Conservation (phyloP, 148 eudicot genomes). For the Rhododendron griersonianum region DNA sequence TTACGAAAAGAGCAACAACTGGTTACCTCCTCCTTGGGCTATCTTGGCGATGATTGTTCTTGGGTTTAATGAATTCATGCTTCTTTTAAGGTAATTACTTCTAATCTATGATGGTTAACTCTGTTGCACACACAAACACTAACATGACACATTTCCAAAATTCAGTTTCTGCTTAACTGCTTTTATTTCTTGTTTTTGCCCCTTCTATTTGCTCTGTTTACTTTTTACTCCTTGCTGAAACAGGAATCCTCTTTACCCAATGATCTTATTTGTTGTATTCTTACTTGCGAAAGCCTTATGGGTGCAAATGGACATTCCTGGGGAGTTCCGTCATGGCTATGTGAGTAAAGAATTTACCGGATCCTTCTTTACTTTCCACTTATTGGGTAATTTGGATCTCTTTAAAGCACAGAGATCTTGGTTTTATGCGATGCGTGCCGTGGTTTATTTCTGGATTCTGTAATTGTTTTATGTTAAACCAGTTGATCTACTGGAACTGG, state of each 20-base stretch:
- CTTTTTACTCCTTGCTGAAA: background rate
- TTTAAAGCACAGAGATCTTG: background rate
- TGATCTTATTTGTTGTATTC: constrained; percentile 29
- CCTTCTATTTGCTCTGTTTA: background rate
- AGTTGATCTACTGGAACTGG: background rate
- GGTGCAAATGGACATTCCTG: constrained; percentile 38
- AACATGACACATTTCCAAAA: background rate
- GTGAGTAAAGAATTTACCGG: constrained; percentile 26
- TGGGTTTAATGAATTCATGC: constrained; percentile 48
- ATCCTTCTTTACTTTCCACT: background rate
- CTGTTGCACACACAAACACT: background rate
- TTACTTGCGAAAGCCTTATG: constrained; percentile 39
- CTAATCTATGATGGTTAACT: background rate
- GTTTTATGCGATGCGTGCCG: background rate
- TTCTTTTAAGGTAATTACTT: constrained; percentile 34
- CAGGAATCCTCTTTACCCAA: constrained; percentile 52
- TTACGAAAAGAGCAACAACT: constrained; percentile 32
- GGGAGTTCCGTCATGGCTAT: constrained; percentile 32
- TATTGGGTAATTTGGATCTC: background rate
- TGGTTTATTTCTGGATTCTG: background rate
- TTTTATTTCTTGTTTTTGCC: background rate
- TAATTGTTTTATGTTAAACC: background rate
- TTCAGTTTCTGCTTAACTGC: background rate
- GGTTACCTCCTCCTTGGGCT: constrained; percentile 52
- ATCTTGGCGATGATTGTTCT: constrained; percentile 41